Evolutionary conservation across 176 grass and related monocot species (phyloP).

Genomic region (Saccharum officinarum): DNA sequence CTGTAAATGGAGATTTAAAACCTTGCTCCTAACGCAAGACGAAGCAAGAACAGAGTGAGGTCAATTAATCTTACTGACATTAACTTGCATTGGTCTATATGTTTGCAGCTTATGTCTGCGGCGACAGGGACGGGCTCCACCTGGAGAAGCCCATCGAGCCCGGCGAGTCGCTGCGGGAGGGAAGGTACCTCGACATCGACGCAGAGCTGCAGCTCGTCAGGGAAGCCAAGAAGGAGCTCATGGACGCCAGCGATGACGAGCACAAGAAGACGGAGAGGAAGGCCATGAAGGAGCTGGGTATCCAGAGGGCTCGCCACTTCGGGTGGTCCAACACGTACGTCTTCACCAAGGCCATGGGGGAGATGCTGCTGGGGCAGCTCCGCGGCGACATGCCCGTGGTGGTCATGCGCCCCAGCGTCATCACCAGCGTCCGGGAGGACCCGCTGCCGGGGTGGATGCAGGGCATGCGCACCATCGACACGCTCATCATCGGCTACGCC

Average conservation of each 20-base stretch:
- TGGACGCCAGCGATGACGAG: neutral
- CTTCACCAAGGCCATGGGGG: constrained; percentile 81
- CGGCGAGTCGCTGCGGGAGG: constrained; percentile 47
- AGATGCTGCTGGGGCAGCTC: constrained; percentile 55
- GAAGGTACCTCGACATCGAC: constrained; percentile 59
- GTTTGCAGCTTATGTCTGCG: constrained; percentile 26
- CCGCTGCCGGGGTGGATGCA: constrained; percentile 84
- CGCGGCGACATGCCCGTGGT: constrained; percentile 44
- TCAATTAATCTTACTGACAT: neutral
- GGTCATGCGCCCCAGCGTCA: constrained; percentile 63
- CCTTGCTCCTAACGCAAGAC: too few species aligned
- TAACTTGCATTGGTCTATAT: neutral
- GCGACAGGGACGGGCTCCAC: constrained; percentile 40
- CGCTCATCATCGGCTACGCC: constrained; percentile 62
- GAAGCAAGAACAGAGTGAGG: too few species aligned
- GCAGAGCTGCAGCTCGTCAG: constrained; percentile 53
- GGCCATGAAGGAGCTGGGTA: constrained; percentile 72
- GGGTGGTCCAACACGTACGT: constrained; percentile 83
- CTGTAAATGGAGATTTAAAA: too few species aligned
- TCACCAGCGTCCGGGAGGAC: constrained; percentile 68
- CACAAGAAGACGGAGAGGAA: constrained; percentile 30
- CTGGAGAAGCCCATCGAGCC: constrained; percentile 54
- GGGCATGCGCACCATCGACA: constrained; percentile 72
- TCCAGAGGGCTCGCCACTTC: constrained; percentile 54
- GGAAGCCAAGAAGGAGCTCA: constrained; percentile 37